phyloP scores from a whole-genome alignment of 2,329 filamentous ascomycete genomes.

The Diaporthe australafricana region DNA sequence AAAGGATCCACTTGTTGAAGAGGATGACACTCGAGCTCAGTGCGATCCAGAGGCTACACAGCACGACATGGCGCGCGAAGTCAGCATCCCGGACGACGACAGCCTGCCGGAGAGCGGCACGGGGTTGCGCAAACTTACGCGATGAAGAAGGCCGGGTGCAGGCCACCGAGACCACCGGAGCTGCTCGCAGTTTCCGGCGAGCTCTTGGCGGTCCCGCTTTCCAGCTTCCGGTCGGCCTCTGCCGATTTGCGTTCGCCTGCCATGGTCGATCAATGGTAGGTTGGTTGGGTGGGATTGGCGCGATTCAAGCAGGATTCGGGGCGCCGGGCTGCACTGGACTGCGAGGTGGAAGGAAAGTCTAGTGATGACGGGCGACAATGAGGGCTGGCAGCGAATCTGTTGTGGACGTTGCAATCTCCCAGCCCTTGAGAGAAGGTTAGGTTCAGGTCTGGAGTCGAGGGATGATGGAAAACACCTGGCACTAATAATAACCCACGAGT shows the following conservation, averaged over 20 bases:
- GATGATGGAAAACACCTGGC: constrained; percentile 14
- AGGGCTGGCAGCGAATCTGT: neutral
- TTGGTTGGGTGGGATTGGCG: neutral
- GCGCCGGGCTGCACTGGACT: neutral
- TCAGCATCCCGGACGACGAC: neutral
- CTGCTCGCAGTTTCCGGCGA: constrained; percentile 24
- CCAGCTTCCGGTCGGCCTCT: constrained; percentile 37
- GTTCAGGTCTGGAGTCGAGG: neutral
- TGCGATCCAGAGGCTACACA: constrained; percentile 82
- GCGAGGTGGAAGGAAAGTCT: neutral
- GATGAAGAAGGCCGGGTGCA: constrained; percentile 86
- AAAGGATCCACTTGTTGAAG: constrained; percentile 96
- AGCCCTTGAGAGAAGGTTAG: neutral
- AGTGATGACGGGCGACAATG: neutral
- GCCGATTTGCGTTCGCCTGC: constrained; percentile 37
- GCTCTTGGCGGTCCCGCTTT: constrained; percentile 32
- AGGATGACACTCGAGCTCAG: constrained; percentile 90
- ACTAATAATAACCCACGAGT: constrained; percentile 21
- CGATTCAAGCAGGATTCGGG: neutral
- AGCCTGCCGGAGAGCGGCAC: neutral
- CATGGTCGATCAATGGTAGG: constrained; percentile 21
- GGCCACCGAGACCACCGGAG: constrained; percentile 31
- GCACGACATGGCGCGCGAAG: neutral
- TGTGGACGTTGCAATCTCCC: neutral
- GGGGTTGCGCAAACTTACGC: constrained; percentile 55